Base-by-base conservation (phyloP, 805 yeast species). In the Clavispora carvajalis region DNA sequence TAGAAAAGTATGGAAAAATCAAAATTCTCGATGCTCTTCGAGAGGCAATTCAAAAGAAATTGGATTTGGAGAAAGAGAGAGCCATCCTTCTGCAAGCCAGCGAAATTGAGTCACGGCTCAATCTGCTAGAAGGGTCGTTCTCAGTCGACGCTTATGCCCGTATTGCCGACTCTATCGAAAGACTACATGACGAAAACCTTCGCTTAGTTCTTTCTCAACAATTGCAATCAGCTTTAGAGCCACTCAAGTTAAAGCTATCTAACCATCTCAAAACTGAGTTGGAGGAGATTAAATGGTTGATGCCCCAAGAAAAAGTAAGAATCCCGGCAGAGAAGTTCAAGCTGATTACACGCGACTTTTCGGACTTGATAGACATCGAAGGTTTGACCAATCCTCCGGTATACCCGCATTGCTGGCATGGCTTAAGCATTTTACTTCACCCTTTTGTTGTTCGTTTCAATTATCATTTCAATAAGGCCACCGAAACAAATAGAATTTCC, bases 401-500 rank as follows among this genome's bases (percentile, higher is more conserved):
- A 17, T 61, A 63, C 46, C 71, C 66, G 2, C 59, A 55, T 7
- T 50, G 74, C 0, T 61, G 75, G 61, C 76, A 82, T 76, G 76
- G 77, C 0, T 59, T 80, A 30, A 71, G 68, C 31, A 54, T 65
- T 1, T 55, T 84, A 22, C 55, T 75, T 3, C 57, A 60, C 19
- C 74, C 76, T 1, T 64, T 81, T 22, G 60, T 62, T 7, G 48
- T 67, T 10, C 67, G 85, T 31, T 78, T 85, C 53, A 61, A 67
- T 30, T 84, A 62, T 59, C 87, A 85, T 54, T 84, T 83, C 52
- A 64, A 74, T 4, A 33, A 54, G 1, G 62, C 70, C 22, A 64
- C 59, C 29, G 83, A 80, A 24, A 83, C 90, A 0, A 82, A 81
- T 51, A 72, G 77, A 34, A 52, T 77, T 19, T 80, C 81, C 42